Evolutionary conservation across 2,329 filamentous ascomycete genomes (phyloP).

Genomic region (Scytalidium sp.): DNA sequence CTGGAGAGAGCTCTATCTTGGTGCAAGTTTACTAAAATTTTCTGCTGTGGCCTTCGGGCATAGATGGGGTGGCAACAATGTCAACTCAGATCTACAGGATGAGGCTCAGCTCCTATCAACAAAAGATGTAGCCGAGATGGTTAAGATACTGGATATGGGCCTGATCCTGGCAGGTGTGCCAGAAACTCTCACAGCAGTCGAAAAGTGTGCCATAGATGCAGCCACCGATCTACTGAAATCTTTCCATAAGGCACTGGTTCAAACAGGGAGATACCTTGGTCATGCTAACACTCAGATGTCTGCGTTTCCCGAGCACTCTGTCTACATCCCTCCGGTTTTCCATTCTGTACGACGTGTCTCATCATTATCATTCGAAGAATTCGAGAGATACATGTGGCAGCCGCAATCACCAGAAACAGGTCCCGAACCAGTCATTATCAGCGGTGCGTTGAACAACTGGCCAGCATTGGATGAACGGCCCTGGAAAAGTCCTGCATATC

Average conservation of each 20-base stretch:
- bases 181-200: neutral
- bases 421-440: conserved; percentile 67
- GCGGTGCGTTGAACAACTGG: conserved; percentile 65
- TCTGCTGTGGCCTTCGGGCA: conserved; percentile 29
- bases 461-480: conserved; percentile 65
- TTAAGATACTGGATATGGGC: conserved; percentile 27
- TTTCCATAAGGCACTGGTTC: neutral
- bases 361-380: conserved; percentile 52
- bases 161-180: conserved; percentile 27
- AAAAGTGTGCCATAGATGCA: neutral
- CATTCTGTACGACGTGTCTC: conserved; percentile 39
- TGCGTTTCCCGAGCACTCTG: conserved; percentile 13
- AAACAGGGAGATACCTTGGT: neutral
- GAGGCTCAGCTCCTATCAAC: neutral
- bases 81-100: neutral
- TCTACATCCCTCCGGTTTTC: conserved; percentile 40
- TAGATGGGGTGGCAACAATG: conserved; percentile 2
- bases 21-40: conserved; percentile 65
- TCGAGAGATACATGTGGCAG: conserved; percentile 58
- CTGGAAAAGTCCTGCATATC: conserved; percentile 74
- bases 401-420: conserved; percentile 33
- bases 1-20: conserved; percentile 71
- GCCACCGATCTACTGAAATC: neutral
- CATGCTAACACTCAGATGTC: neutral
- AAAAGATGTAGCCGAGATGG: conserved; percentile 21